Conservation (phyloP, 306 rosid species). For the Cicer chorassanicum region DNA sequence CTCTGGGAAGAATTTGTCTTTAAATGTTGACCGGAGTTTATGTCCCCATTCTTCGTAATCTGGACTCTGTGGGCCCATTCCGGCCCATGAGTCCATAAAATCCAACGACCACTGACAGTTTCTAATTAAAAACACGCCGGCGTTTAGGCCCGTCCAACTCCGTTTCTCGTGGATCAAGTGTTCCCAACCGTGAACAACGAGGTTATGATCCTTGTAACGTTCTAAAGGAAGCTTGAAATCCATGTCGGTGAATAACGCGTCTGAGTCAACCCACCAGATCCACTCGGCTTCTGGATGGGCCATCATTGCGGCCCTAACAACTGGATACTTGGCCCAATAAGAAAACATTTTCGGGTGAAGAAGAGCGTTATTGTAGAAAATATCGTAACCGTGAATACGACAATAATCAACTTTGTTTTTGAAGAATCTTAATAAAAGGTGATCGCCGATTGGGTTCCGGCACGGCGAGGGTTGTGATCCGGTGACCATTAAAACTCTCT, state of each 20-base stretch:
- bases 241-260: constrained; percentile 88
- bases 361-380: constrained; percentile 74
- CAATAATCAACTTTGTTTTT: constrained; percentile 90
- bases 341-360: constrained; percentile 67
- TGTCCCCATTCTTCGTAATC: constrained; percentile 75
- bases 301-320: constrained; percentile 77
- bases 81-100: constrained; percentile 75
- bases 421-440: constrained; percentile 64
- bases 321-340: constrained; percentile 86
- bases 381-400: constrained; percentile 70
- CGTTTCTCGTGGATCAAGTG: constrained; percentile 57
- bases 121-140: constrained; percentile 80
- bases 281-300: constrained; percentile 96
- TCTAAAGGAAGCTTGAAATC: constrained; percentile 72
- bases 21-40: constrained; percentile 57
- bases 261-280: constrained; percentile 99
- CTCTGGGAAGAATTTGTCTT: constrained; percentile 79
- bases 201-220: constrained; percentile 67
- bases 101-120: constrained; percentile 93
- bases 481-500: constrained; percentile 55
- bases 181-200: constrained; percentile 80
- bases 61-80: constrained; percentile 85
- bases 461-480: constrained; percentile 87
- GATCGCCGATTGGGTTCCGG: constrained; percentile 75
- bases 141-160: constrained; percentile 96